A percentile compares a stretch with the other conserved stretches of the same genome.
phyloP scores from a whole-genome alignment of 2,329 filamentous ascomycete species.

The Colletotrichum limetticola region DNA sequence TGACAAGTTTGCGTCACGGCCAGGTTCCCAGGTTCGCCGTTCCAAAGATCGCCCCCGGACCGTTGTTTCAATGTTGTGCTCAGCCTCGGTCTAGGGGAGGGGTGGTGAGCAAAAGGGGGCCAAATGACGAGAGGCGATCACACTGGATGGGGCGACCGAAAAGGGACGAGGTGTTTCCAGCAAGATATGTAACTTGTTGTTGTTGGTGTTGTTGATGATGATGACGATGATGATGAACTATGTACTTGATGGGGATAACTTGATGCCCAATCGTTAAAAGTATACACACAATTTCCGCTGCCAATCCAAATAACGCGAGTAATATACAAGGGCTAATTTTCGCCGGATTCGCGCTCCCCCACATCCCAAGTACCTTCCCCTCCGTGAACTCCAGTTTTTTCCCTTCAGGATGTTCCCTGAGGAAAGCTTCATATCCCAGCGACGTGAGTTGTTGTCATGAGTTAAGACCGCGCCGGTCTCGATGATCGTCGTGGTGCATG shows the following conservation, averaged over 20 bases:
- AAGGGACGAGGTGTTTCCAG: background rate
- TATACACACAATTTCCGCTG: conserved; percentile 18
- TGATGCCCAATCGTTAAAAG: conserved; percentile 4
- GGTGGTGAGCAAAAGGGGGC: background rate
- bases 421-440: conserved; percentile 3
- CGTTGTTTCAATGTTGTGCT: conserved; percentile 22
- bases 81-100: conserved; percentile 1
- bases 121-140: background rate
- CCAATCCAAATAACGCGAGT: conserved; percentile 16
- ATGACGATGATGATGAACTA: conserved; percentile 2
- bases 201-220: background rate
- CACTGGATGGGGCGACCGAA: background rate
- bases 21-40: background rate
- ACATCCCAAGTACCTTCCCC: background rate
- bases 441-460: background rate
- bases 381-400: conserved; percentile 1
- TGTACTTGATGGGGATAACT: conserved; percentile 16
- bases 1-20: conserved; percentile 8
- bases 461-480: background rate
- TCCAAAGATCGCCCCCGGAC: conserved; percentile 8
- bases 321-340: conserved; percentile 26
- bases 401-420: background rate
- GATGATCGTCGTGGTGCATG: background rate
- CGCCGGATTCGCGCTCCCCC: background rate
- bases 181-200: background rate